Base-by-base conservation (phyloP, 495 filamentous ascomycete genomes). In the Penicillium cosmopolitanum region DNA sequence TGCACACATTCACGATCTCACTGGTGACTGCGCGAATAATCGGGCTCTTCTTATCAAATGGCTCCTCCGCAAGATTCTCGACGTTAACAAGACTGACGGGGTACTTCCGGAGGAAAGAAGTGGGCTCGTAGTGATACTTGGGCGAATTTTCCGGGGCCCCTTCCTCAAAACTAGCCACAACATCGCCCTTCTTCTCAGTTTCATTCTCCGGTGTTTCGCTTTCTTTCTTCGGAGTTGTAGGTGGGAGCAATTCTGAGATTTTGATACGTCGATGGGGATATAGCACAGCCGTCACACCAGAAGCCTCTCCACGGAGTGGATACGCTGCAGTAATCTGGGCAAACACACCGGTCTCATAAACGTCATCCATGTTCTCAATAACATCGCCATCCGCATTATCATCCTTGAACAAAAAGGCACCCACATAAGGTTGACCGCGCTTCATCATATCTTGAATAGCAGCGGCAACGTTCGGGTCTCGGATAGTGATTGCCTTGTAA, bases 1-100 rank as follows among this genome's bases (percentile, higher is more conserved):
- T 97, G 82, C 96, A 97, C 7, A 96, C 93, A 68, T 97, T 97
- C 65, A 98, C 92, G 57, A 98, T 98, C 71, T 99, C 96, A 70
- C 91, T 95, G 16, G 93, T 96, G 38, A 98, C 87, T 2, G 96
- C 96, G 47, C 91, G 85, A 56, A 97, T 90, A 19, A 93, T 83
- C 15, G 86, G 86, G 63, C 86, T 92, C 72, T 95, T 96, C 66
- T 90, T 89, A 65, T 99, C 96, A 70, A 88, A 88, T 0, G 91
- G 87, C 66, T 96, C 89, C 66, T 99, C 95, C 1, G 79, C 77
- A 40, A 98, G 76, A 63, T 99, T 99, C 46, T 97, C 93, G 18
- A 97, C 92, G 65, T 96, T 93, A 59, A 96, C 95, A 48, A 99
- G 78, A 67, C 89, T 96, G 65, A 99, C 92, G 18, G 89, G 85